These are phyloP conservation scores for Yamadazyma scolyti DNA, from an alignment of 805 yeast species.

Conservation along the genomic window DNA sequence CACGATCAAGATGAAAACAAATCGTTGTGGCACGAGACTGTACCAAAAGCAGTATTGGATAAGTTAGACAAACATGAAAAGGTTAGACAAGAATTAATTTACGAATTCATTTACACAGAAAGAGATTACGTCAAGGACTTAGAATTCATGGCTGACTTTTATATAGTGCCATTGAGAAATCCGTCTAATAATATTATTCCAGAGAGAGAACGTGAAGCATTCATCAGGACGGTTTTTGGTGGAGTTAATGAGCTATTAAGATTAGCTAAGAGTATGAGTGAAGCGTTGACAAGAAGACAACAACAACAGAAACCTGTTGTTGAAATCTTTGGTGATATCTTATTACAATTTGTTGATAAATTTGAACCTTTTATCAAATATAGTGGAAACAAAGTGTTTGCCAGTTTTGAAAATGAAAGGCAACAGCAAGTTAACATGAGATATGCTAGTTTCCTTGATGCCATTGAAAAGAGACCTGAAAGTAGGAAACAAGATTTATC, in stretches of 20 bases:
- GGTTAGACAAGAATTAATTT: conserved; percentile 91
- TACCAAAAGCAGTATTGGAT: conserved; percentile 74
- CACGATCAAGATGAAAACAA: conserved; percentile 71
- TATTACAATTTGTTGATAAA: conserved; percentile 75
- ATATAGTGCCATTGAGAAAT: conserved; percentile 87
- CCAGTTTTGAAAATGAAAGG: conserved; percentile 91
- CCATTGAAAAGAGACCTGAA: conserved; percentile 80
- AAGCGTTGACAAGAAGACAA: conserved; percentile 75
- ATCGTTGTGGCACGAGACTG: conserved; percentile 92
- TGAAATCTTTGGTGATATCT: conserved; percentile 80
- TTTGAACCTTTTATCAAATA: conserved; percentile 92
- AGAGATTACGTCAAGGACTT: conserved; percentile 92
- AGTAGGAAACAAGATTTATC: conserved; percentile 86
- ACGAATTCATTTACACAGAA: conserved; percentile 90
- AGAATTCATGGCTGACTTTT: conserved; percentile 88
- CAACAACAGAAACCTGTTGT: conserved; percentile 85
- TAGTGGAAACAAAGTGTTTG: conserved; percentile 93
- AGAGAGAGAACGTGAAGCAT: conserved; percentile 82
- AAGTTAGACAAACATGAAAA: conserved; percentile 78
- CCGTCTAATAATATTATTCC: conserved; percentile 75
- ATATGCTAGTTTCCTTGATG: conserved; percentile 92
- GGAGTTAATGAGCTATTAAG: conserved; percentile 84
- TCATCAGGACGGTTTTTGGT: conserved; percentile 86
- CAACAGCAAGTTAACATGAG: conserved; percentile 87
- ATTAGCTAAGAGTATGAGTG: conserved; percentile 81